Percentiles rank a stretch among this genome's conserved stretches.
Evolutionary conservation across 1,284 basidiomycete species (phyloP).

Genomic region (Trichosporon sp.): DNA sequence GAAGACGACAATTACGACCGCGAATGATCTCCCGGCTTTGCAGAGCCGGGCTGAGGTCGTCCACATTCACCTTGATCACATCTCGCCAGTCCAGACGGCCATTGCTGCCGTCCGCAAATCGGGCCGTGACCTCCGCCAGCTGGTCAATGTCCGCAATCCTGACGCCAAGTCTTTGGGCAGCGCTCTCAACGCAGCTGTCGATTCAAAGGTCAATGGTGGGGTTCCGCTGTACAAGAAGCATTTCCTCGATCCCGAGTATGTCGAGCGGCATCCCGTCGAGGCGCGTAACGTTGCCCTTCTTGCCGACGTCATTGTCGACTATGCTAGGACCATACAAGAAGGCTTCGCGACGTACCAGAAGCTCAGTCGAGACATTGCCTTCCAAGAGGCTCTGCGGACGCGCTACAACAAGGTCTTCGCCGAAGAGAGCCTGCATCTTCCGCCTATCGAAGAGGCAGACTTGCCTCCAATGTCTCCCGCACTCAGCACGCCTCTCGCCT

Average conservation of each 20-base stretch:
- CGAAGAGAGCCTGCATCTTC: conserved; percentile 62
- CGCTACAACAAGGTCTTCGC: conserved; percentile 81
- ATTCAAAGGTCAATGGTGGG: conserved; percentile 70
- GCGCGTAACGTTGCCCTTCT: conserved; percentile 65
- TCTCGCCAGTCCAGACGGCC: conserved; percentile 81
- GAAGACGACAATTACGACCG: conserved; percentile 74
- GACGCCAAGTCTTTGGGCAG: conserved; percentile 81
- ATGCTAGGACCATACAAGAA: conserved; percentile 74
- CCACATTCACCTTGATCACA: conserved; percentile 65
- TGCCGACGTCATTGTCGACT: conserved; percentile 68
- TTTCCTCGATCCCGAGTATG: conserved; percentile 70
- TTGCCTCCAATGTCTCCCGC: conserved; percentile 2
- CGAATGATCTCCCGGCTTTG: conserved; percentile 87
- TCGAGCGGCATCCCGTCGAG: conserved; percentile 64
- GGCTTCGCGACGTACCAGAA: conserved; percentile 73
- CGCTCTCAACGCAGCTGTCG: conserved; percentile 79
- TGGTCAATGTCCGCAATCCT: conserved; percentile 8
- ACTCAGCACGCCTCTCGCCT: conserved; percentile 4
- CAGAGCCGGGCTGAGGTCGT: conserved; percentile 83
- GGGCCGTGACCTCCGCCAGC: conserved; percentile 23
- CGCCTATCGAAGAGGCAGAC: conserved; percentile 19
- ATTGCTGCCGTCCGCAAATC: conserved; percentile 64
- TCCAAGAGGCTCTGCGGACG: conserved; percentile 82
- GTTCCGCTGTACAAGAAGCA: conserved; percentile 59
- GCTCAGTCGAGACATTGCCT: conserved; percentile 76